Evolutionary conservation across 2,329 filamentous ascomycete genomes (phyloP).

Genomic region (Aureobasidium subglaciale): DNA sequence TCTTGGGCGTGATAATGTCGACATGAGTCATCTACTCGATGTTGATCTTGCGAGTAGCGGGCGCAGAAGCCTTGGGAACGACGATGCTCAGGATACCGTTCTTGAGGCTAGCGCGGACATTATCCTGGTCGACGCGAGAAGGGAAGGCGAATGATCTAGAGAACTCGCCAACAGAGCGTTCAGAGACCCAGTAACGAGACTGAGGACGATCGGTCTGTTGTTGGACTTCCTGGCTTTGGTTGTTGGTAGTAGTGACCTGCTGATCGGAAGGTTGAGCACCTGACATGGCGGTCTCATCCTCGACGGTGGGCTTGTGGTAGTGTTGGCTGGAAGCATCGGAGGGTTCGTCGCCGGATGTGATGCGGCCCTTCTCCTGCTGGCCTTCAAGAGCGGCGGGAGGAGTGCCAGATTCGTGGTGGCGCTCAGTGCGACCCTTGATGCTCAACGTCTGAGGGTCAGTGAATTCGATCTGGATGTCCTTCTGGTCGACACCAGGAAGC

Average conservation of each 20-base stretch:
- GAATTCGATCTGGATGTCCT: conserved; percentile 71
- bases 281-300: conserved; percentile 40
- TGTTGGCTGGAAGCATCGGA: conserved; percentile 27
- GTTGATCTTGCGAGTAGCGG: conserved; percentile 45
- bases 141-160: conserved; percentile 54
- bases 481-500: conserved; percentile 67
- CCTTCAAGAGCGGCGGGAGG: conserved; percentile 46
- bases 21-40: conserved; percentile 41
- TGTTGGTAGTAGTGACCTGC: conserved; percentile 14
- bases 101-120: conserved; percentile 54
- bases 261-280: conserved; percentile 13
- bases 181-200: conserved; percentile 61
- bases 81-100: conserved; percentile 52
- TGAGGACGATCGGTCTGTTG: conserved; percentile 17
- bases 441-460: conserved; percentile 66
- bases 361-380: conserved; percentile 21
- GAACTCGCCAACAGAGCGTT: conserved; percentile 54
- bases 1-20: neutral
- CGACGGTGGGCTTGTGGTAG: conserved; percentile 56
- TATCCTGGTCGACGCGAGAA: conserved; percentile 50
- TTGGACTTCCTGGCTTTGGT: conserved; percentile 8
- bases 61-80: conserved; percentile 49
- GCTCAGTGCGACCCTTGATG: conserved; percentile 63
- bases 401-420: conserved; percentile 51
- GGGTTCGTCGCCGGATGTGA: conserved; percentile 16